Evolutionary conservation across 2,329 filamentous ascomycete species (phyloP).

Genomic region (Diaporthe citri): DNA sequence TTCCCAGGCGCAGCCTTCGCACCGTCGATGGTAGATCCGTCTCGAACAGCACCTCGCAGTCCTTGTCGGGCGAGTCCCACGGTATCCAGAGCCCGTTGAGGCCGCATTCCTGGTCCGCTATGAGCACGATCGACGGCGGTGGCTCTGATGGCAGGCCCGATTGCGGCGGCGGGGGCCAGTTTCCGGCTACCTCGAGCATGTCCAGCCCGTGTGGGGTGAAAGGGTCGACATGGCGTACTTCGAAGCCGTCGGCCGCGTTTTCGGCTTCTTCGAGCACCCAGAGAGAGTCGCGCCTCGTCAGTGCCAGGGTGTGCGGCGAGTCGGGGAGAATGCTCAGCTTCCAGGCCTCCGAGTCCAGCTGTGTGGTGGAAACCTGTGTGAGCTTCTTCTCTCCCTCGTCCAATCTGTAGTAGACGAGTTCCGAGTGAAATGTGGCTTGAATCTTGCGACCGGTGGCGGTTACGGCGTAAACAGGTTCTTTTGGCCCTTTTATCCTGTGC

Average conservation of each 20-base stretch:
- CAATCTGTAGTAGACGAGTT: constrained; percentile 48
- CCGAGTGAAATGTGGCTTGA: constrained; percentile 51
- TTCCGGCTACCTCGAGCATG: constrained; percentile 59
- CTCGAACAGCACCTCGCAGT: constrained; percentile 65
- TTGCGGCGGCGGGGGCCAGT: constrained; percentile 41
- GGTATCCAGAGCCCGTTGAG: constrained; percentile 66
- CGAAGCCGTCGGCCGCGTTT: background rate
- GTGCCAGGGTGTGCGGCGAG: constrained; percentile 61
- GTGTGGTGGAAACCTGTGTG: constrained; percentile 58
- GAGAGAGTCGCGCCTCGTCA: constrained; percentile 68
- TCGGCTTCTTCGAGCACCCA: constrained; percentile 59
- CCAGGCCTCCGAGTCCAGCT: constrained; percentile 65
- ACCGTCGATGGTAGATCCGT: constrained; percentile 69
- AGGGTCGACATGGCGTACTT: constrained; percentile 59
- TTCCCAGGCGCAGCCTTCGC: constrained; percentile 65
- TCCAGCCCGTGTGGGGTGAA: constrained; percentile 58
- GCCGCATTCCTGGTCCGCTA: constrained; percentile 61
- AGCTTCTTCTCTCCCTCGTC: constrained; percentile 65
- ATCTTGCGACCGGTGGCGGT: constrained; percentile 25
- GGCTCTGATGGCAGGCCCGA: constrained; percentile 39
- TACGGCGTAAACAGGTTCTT: constrained; percentile 67
- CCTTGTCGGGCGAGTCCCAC: constrained; percentile 53
- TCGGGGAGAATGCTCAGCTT: constrained; percentile 53
- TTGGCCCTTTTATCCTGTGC: constrained; percentile 58
- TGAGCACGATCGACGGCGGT: constrained; percentile 57